Evolutionary conservation across 2,329 filamentous ascomycete species (phyloP).

Genomic region (Aspergillus nomiae): DNA sequence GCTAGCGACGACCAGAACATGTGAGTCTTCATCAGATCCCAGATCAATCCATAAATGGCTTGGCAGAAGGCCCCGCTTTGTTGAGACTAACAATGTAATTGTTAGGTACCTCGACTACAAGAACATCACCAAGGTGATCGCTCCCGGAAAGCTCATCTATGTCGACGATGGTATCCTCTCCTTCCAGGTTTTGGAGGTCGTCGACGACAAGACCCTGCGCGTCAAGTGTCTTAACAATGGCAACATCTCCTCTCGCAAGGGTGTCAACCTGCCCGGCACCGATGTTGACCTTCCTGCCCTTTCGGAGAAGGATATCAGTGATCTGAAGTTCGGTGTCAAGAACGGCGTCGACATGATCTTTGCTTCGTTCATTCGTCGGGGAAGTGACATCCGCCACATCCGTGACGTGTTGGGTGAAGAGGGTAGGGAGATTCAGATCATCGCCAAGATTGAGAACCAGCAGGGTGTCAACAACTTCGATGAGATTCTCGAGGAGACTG

Average conservation of each 20-base stretch:
- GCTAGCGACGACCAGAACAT: conserved; percentile 88
- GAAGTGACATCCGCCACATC: conserved; percentile 89
- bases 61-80: neutral
- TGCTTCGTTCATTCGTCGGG: conserved; percentile 95
- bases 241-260: conserved; percentile 98
- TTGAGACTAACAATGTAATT: conserved; percentile 18
- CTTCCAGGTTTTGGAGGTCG: conserved; percentile 86
- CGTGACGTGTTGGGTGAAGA: conserved; percentile 87
- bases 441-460: conserved; percentile 99
- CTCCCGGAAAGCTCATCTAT: conserved; percentile 89
- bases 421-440: conserved; percentile 97
- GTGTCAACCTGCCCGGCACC: conserved; percentile 98
- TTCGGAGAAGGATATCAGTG: conserved; percentile 96
- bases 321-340: conserved; percentile 94
- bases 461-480: conserved; percentile 99
- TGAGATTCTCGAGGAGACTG: conserved; percentile 92
- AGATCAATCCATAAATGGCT: neutral
- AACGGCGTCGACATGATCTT: conserved; percentile 99
- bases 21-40: conserved; percentile 54
- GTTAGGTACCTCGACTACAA: conserved; percentile 95
- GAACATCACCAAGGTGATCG: conserved; percentile 99
- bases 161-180: conserved; percentile 98
- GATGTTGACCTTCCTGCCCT: conserved; percentile 97
- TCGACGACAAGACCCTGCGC: conserved; percentile 85
- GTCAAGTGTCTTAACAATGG: conserved; percentile 93